Evolutionary conservation across 2,329 filamentous ascomycete genomes (phyloP).

Genomic region (Colletotrichum higginsianum): DNA sequence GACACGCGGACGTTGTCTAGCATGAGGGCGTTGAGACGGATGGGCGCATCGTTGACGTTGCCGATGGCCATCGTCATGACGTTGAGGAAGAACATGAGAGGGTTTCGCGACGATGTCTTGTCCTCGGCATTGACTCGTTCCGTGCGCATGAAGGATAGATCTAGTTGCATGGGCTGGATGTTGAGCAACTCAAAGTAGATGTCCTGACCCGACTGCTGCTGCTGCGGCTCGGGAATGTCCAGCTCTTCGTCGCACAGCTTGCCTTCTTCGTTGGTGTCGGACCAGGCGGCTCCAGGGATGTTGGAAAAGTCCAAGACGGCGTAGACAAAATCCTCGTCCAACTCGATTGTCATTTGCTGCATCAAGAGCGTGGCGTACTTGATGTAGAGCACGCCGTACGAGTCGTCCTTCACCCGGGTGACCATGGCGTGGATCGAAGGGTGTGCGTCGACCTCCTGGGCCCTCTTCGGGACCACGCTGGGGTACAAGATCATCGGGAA

Average conservation of each 20-base stretch:
- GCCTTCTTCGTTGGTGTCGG: slow-evolving; percentile 82
- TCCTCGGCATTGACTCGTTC: slow-evolving; percentile 97
- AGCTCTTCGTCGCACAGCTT: slow-evolving; percentile 90
- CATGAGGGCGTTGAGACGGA: slow-evolving; percentile 93
- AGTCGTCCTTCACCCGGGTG: slow-evolving; percentile 97
- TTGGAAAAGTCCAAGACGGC: slow-evolving; percentile 95
- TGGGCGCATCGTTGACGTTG: slow-evolving; percentile 97
- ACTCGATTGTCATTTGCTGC: slow-evolving; percentile 97
- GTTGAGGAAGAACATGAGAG: slow-evolving; percentile 98
- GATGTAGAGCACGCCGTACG: slow-evolving; percentile 97
- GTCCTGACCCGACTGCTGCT: slow-evolving; percentile 88
- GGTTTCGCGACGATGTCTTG: slow-evolving; percentile 90
- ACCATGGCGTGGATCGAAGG: slow-evolving; percentile 94
- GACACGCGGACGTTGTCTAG: slow-evolving; percentile 96
- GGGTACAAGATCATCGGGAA: slow-evolving; percentile 98
- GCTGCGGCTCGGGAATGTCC: slow-evolving; percentile 91
- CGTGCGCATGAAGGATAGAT: slow-evolving; percentile 96
- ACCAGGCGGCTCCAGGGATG: slow-evolving; percentile 90
- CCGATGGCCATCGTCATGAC: slow-evolving; percentile 99
- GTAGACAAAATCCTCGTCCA: slow-evolving; percentile 98
- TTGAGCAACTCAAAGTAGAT: slow-evolving; percentile 99
- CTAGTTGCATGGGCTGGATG: slow-evolving; percentile 97
- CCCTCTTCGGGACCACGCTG: slow-evolving; percentile 96
- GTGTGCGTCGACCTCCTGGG: slow-evolving; percentile 95
- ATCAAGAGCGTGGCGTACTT: slow-evolving; percentile 96